Evolutionary conservation across 805 yeast species (phyloP).

Genomic region (Starmerella vaccinii): DNA sequence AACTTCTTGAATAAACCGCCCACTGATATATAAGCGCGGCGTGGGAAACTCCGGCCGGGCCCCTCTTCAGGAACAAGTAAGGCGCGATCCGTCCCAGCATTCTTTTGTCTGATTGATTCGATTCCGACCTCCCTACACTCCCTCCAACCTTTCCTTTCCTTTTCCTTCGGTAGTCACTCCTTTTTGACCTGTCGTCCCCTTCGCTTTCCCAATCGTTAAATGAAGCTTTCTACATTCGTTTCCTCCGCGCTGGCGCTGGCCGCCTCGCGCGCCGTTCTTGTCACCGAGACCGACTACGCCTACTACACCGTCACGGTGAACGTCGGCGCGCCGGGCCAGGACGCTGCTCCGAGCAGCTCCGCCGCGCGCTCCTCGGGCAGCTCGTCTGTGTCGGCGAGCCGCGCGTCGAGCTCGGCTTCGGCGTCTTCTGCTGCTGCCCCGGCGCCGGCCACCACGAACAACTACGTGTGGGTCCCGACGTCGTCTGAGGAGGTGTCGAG

Average conservation of each 20-base stretch:
- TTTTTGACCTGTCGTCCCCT: neutral
- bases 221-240: slow-evolving; percentile 7
- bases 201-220: neutral
- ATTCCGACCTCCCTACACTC: neutral
- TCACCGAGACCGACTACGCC: slow-evolving; percentile 22
- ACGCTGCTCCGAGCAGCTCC: neutral
- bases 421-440: neutral
- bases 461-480: neutral
- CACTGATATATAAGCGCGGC: neutral
- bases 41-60: neutral
- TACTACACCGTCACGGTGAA: slow-evolving; percentile 23
- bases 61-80: neutral
- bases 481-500: no score
- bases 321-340: slow-evolving; percentile 6
- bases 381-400: neutral
- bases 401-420: neutral
- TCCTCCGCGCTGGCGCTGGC: slow-evolving; percentile 15
- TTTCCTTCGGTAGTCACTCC: no score
- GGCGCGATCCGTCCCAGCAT: neutral
- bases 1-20: slow-evolving; percentile 1
- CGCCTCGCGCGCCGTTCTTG: slow-evolving; percentile 19
- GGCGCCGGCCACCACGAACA: neutral
- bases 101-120: neutral
- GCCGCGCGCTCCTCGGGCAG: neutral
- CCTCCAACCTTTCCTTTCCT: neutral